Conservation (phyloP, 83 land plant genomes). For the Picea engelmannii region DNA sequence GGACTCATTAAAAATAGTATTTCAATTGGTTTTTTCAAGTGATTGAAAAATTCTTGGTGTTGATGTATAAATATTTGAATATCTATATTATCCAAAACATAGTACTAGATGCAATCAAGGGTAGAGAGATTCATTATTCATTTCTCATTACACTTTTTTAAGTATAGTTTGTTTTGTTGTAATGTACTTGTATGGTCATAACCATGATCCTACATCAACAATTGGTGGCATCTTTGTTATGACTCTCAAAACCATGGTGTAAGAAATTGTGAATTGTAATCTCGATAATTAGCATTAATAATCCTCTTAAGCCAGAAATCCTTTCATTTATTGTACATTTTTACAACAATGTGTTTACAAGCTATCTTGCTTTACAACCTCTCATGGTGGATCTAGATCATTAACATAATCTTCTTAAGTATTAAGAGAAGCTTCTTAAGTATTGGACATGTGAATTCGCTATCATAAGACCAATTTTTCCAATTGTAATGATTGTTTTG, state of each 20-base stretch:
- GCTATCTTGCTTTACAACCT: constrained; percentile 63
- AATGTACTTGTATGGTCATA: neutral
- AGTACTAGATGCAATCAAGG: constrained; percentile 95
- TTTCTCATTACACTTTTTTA: constrained; percentile 90
- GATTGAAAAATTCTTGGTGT: constrained; percentile 80
- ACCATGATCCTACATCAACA: neutral
- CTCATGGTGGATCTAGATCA: constrained; percentile 70
- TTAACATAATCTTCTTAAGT: constrained; percentile 24
- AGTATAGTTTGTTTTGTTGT: constrained; percentile 32
- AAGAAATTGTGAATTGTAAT: neutral
- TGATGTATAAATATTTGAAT: constrained; percentile 59
- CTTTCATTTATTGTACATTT: neutral
- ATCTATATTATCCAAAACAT: constrained; percentile 56
- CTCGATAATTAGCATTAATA: neutral
- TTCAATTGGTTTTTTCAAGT: constrained; percentile 50
- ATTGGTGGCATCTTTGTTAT: neutral
- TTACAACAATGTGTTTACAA: constrained; percentile 6
- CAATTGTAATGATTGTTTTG: constrained; percentile 77
- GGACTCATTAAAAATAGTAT: neutral
- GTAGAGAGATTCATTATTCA: constrained; percentile 84
- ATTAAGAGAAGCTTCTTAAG: constrained; percentile 60
- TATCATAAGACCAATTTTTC: constrained; percentile 78
- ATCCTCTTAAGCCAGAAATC: neutral
- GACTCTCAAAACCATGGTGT: neutral
- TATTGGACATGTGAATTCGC: constrained; percentile 99